These are phyloP conservation scores for Ganoderma meredithae DNA, from an alignment of 1,284 basidiomycete genomes.

Conservation along the genomic window DNA sequence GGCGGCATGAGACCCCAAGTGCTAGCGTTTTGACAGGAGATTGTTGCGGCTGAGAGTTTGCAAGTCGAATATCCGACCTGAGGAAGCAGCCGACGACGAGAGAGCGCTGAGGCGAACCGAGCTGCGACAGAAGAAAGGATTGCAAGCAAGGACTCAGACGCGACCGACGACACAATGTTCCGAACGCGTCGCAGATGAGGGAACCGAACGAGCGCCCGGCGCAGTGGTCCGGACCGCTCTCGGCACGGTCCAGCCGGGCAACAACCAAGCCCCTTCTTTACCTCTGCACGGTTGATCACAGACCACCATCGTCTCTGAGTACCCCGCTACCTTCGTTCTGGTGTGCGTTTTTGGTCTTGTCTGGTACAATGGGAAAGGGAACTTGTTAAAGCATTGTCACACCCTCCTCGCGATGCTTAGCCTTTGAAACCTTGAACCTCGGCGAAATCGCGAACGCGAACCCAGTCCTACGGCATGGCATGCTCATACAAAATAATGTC, in stretches of 20 bases:
- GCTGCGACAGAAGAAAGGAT: background rate
- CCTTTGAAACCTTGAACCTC: background rate
- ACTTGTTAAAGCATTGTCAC: too few species aligned
- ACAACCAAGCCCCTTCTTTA: background rate
- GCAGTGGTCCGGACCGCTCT: background rate
- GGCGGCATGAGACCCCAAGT: background rate
- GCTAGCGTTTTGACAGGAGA: background rate
- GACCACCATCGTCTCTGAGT: background rate
- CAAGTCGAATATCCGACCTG: too few species aligned
- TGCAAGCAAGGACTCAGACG: too few species aligned
- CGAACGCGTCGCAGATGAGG: too few species aligned
- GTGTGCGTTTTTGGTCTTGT: background rate
- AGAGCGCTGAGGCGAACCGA: background rate
- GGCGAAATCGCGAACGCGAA: background rate
- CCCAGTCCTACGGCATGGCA: background rate
- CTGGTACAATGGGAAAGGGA: background rate
- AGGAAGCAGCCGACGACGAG: too few species aligned
- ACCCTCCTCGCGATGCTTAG: too few species aligned
- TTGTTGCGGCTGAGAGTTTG: too few species aligned
- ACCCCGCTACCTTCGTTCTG: background rate
- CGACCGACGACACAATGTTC: too few species aligned
- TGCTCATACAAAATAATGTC: background rate
- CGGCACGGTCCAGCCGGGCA: constrained; percentile 1
- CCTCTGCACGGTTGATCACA: background rate
- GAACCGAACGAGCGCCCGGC: background rate